A percentile compares a stretch with the other conserved stretches of the same genome.
Evolutionary conservation across 768 basidiomycete species (phyloP).

Genomic region (Tephrocybe rancida): DNA sequence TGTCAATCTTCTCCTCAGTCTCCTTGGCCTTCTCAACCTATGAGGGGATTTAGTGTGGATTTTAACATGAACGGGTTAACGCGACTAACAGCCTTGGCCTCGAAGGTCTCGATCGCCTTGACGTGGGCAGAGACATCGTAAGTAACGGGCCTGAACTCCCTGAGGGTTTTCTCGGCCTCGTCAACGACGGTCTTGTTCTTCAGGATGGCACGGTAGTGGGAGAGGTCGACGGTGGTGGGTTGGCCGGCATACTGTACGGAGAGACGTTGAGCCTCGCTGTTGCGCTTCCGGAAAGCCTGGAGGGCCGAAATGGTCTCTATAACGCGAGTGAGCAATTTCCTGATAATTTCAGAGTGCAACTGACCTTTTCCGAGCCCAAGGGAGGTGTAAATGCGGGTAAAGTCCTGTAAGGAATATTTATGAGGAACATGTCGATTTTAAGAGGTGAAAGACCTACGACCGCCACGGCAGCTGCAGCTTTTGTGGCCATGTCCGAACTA

Average conservation of each 20-base stretch:
- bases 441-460: slow-evolving; percentile 45
- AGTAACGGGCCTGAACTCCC: slow-evolving; percentile 90
- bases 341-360: slow-evolving; percentile 20
- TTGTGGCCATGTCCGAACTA: slow-evolving; percentile 60
- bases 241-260: slow-evolving; percentile 62
- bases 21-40: slow-evolving; percentile 89
- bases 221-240: slow-evolving; percentile 85
- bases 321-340: slow-evolving; percentile 2
- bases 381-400: slow-evolving; percentile 79
- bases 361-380: slow-evolving; percentile 88
- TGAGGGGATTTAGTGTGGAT: not conserved
- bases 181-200: slow-evolving; percentile 93
- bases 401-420: slow-evolving; percentile 57
- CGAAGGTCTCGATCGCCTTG: slow-evolving; percentile 96
- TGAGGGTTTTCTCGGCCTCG: slow-evolving; percentile 88
- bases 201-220: slow-evolving; percentile 87
- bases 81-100: slow-evolving; percentile 82
- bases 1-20: slow-evolving; percentile 87
- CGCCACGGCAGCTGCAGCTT: slow-evolving; percentile 63
- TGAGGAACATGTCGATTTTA: not conserved
- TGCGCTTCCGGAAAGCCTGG: slow-evolving; percentile 95
- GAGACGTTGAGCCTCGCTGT: slow-evolving; percentile 84
- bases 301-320: slow-evolving; percentile 89
- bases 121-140: slow-evolving; percentile 90
- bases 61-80: not conserved